Conservation (phyloP, 495 filamentous ascomycete species). For the Astrothelium subdiscretum region DNA sequence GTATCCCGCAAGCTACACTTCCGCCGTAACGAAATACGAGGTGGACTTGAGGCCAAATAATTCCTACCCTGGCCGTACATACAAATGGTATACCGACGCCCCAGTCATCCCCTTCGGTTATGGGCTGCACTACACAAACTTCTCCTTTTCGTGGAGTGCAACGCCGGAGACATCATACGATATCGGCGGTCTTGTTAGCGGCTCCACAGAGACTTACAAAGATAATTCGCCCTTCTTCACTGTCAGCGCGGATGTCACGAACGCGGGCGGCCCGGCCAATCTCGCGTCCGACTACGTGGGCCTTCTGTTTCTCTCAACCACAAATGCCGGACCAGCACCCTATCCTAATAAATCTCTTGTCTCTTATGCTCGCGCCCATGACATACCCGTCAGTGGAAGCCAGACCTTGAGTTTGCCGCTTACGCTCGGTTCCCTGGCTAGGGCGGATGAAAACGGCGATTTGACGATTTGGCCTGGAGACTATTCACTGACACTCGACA, state of each 20-base stretch:
- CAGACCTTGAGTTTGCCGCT: neutral
- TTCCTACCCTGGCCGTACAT: conserved; percentile 37
- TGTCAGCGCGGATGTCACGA: neutral
- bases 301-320: neutral
- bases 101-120: conserved; percentile 41
- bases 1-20: conserved; percentile 40
- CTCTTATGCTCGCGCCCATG: neutral
- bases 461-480: neutral
- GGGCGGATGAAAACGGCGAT: conserved; percentile 5
- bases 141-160: conserved; percentile 19
- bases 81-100: conserved; percentile 42
- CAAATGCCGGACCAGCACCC: neutral
- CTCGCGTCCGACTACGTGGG: neutral
- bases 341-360: conserved; percentile 5
- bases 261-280: neutral
- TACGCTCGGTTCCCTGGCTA: neutral
- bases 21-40: conserved; percentile 37
- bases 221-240: conserved; percentile 12
- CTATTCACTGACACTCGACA: neutral
- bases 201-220: conserved; percentile 2
- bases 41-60: conserved; percentile 38
- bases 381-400: neutral
- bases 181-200: conserved; percentile 7
- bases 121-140: conserved; percentile 37
- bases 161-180: conserved; percentile 8